Conservation (phyloP, 116 monocot species). For the Zostera marina region DNA sequence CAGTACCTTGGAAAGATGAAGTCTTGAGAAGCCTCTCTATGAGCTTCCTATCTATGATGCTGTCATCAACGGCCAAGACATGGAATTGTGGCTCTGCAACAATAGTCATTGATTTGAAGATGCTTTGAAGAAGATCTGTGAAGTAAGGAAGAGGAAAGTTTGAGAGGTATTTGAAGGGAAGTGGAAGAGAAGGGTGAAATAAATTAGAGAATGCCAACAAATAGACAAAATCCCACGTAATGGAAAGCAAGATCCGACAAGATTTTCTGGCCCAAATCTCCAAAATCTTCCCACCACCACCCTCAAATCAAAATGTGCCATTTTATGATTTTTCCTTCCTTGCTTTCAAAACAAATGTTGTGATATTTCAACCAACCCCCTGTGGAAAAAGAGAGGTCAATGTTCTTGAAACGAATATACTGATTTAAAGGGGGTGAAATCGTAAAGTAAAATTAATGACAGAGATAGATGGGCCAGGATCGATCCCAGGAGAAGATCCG, state of each 20-base stretch:
- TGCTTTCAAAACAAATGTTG: neutral
- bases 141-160: neutral
- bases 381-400: neutral
- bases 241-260: conserved; percentile 27
- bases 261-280: conserved; percentile 37
- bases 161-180: neutral
- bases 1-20: conserved; percentile 59
- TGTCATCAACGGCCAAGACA: conserved; percentile 87
- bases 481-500: conserved; percentile 7
- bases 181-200: neutral
- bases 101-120: conserved; percentile 41
- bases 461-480: neutral
- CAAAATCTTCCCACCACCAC: conserved; percentile 6
- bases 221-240: conserved; percentile 1
- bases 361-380: neutral
- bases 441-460: neutral
- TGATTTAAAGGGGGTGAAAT: neutral
- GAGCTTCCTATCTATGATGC: conserved; percentile 69
- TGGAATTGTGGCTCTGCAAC: conserved; percentile 49
- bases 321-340: neutral
- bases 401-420: neutral
- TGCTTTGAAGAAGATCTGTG: neutral
- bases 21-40: conserved; percentile 81
- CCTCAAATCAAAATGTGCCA: neutral
- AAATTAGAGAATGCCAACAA: conserved; percentile 6